Evolutionary conservation across 495 filamentous ascomycete species (phyloP).

Genomic region (Hyaloscypha finlandica): DNA sequence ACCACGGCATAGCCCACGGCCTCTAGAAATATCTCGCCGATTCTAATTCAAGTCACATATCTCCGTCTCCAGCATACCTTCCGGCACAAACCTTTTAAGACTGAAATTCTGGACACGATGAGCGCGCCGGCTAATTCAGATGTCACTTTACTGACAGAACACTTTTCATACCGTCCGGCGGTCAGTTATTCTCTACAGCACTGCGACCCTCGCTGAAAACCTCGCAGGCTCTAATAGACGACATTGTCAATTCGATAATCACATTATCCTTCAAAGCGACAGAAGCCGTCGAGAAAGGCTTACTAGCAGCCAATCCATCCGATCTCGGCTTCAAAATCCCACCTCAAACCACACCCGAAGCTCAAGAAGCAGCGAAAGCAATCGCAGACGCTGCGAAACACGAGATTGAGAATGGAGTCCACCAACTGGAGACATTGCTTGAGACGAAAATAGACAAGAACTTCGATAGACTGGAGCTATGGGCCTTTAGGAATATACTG

Average conservation of each 20-base stretch:
- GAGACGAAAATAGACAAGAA: slow-evolving; percentile 74
- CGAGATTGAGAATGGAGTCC: slow-evolving; percentile 88
- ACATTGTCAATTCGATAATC: slow-evolving; percentile 96
- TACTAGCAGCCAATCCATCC: slow-evolving; percentile 69
- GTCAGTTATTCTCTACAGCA: slow-evolving; percentile 50
- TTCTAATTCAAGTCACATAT: not conserved
- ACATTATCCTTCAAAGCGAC: slow-evolving; percentile 83
- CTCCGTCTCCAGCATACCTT: not conserved
- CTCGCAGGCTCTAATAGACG: slow-evolving; percentile 83
- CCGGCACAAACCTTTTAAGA: slow-evolving; percentile 9
- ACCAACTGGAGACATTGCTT: slow-evolving; percentile 95
- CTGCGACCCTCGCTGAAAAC: not conserved
- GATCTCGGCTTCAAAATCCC: slow-evolving; percentile 70
- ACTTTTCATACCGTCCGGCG: slow-evolving; percentile 90
- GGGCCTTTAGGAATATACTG: slow-evolving; percentile 85
- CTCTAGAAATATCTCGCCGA: not conserved
- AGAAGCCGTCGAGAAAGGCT: slow-evolving; percentile 76
- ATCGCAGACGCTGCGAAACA: slow-evolving; percentile 51
- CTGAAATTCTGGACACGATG: slow-evolving; percentile 12
- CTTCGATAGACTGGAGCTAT: slow-evolving; percentile 82
- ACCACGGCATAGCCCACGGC: not conserved
- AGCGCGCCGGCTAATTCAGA: slow-evolving; percentile 39
- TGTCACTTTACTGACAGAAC: slow-evolving; percentile 87
- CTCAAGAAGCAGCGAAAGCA: slow-evolving; percentile 43
- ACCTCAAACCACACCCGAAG: slow-evolving; percentile 51